Evolutionary conservation across 169 alveolate genomes (phyloP), one percentile per base, ranked within the genome.

Genomic region (Plasmodium inui): DNA sequence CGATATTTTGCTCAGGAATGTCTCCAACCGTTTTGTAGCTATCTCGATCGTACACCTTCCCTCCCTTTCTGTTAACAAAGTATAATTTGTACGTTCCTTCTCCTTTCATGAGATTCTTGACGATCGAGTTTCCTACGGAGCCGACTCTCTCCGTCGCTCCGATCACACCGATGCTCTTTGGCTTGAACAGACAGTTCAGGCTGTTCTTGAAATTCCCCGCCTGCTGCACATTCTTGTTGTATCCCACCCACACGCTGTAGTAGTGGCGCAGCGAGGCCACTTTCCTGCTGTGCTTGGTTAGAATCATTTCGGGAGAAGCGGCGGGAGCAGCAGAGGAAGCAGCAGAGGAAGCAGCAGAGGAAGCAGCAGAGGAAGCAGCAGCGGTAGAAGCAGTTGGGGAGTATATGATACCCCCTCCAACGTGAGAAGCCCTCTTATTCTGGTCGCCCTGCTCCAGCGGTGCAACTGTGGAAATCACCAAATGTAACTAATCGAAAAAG

Each of bases 121-220:
- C 93, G 26, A 96, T 61, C 28, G 96, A 83, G 12, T 95, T 95
- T 4, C 97, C 97, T 44, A 96, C 96, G 41, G 95, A 93, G 8
- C 94, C 95, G 44, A 91, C 89, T 61, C 96, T 94, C 41, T 88
- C 96, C 26, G 97, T 94, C n/a, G 95, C 97, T 30, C 97, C 97
- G 17, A 96, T 93, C 8, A 96, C 89, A 1, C 96, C 97, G 8
- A 96, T 82, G 50, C 96, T 90, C 83, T 83, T 92, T 9, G 97
- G 97, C 19, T 73, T 86, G 46, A 86, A 86, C n/a, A 86, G 44
- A 70, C 82, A 85, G 71, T 86, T 78, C 32, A 86, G 44, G 22
- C 84, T 86, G 55, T 86, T 86, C 50, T 76, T 86, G 67, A 86
- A 76, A 67, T 86, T 28, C 19, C 73, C 44, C 3, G 22, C 80